Evolutionary conservation across 208 protist genomes (phyloP), one percentile per base, ranked within the genome.

Genomic region (Leishmania tarentolae): DNA sequence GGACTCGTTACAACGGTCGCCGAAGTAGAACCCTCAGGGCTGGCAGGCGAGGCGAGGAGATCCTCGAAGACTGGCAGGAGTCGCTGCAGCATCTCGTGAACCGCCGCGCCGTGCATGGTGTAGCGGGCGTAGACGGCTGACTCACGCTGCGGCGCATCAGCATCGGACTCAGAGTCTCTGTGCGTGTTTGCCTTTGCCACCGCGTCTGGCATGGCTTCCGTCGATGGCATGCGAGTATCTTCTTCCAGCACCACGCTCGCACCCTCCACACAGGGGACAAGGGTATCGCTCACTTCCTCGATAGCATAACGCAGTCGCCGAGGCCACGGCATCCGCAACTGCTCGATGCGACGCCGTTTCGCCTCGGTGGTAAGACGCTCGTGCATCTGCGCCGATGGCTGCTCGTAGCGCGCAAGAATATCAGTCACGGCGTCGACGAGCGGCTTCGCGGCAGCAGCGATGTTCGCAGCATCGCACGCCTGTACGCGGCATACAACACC

Each of bases 331-430:
- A 19, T 35, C 1, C 70, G 65, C 37, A 65, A 17, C 37, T 73
- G 52, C 84, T 95, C 92, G 19, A 72, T 84, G 63, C 87, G 87
- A 28, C 73, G 56, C 44, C 90, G 84, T 78, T 92, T 92, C 53
- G 59, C 72, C n/a, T 77, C 77, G 8, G 52, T 31, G 0, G 61
- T 52, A 0, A 68, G 37, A 0, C 71, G 70, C 3, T 70, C 56
- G 35, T 13, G 13, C 50, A 9, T 21, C 28, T 66, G 69, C 53
- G 17, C 28, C 52, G 78, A 28, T 19, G 47, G 42, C 15, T 77
- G 81, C 53, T 71, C 81, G 42, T 81, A 71, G n/a, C 56, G 59
- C 1, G 19, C 19, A 13, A 85, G 77, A 40, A 85, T 61, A 8
- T 8, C 15, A 11, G 82, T 79, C 24, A 85, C 52, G 4, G 77